Base-by-base conservation (phyloP, 2,329 filamentous ascomycete genomes). In the Arthrobotrys sinensis region DNA sequence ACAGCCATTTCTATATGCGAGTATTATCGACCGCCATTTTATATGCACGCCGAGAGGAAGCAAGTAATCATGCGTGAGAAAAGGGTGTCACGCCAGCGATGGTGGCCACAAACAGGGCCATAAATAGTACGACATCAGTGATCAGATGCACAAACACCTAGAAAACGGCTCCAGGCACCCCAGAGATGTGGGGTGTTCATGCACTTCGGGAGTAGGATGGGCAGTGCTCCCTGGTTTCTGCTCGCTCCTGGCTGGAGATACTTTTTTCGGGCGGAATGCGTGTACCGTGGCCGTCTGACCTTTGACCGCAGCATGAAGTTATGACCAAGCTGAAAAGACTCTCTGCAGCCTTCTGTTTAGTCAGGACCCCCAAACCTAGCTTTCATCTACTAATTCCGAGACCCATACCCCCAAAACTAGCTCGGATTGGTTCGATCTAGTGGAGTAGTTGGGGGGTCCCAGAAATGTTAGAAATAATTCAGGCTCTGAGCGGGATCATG, bases 1-100 rank as follows among this genome's bases (percentile, higher is more conserved):
- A 60, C 45, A 71, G 19, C 45, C 11, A 55, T 66, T 43, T 52
- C 48, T 62, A 24, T 28, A 45, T 64, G 46, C 73, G 69, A 62
- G 16, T 28, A 16, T 62, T 65, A 53, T 68, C 53, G 45, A 45
- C 67, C 43, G 34, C 57, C 60, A 55, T 62, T 2, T 57, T 48
- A 62, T 65, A 40, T 68, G 40, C 65, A 70, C n/a, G 48, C 66
- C 64, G 16, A 38, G 40, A 28, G 48, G 40, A 40, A 65, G 34
- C 32, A 69, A 12, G 21, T 38, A 32, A 67, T 60, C 48, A 48
- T 66, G 65, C 65, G 69, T 70, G 57, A 55, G 14, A 11, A 53
- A 53, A 53, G 38, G 46, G 36, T 28, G 32, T 43, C 32, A 70
- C 38, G 40, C 19, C 55, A 57, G 32, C 43, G n/a, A 11, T 67